Base-by-base conservation (phyloP, 2,329 filamentous ascomycete species). In the Cryphonectria japonica region DNA sequence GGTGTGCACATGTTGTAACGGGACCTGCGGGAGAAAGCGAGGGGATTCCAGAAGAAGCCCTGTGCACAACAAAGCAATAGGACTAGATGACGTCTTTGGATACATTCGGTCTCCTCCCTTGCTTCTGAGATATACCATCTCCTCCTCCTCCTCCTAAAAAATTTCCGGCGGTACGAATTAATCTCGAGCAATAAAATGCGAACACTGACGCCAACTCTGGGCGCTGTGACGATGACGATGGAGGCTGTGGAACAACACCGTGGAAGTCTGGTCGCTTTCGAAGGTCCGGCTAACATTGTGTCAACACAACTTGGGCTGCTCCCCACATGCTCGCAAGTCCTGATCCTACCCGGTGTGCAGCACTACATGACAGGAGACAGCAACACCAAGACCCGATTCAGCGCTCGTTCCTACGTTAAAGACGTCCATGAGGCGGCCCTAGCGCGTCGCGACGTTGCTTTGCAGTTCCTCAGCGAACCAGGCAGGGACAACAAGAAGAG, bases 301-400 rank as follows among this genome's bases (percentile, higher is more conserved):
- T 84, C 86, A 34, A 89, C 87, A 3, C 89, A 91, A 75, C 79
- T 91, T 54, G 85, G 85, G 63, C 82, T 91, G 3, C 83, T 91
- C 14, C 89, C 89, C 11, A 83, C 83, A 3, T 91, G 88, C 1
- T 79, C 85, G 0, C 86, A 89, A 70, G 85, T 91, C 52, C 78
- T 90, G 34, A 83, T 90, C 50, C 80, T 91, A 1, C 88, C 89
- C 0, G 78, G 79, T 43, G 73, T 89, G n/a, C 79, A 85, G 71
- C 80, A 82, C 46, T 88, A 88, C 72, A 73, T 86, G 37, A 76
- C 79, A 7, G 76, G 81, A 16, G 72, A 76, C 26, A 66, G 75
- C 7, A 75, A 77, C 11, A 74, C 69, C 7, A 75, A 78, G 9
- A 74, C 69, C 8, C 69, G 73, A 3, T 84, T 83, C 72, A 76